These are phyloP conservation scores for Claviceps pazoutovae DNA, from an alignment of 2,329 filamentous ascomycete genomes.

Conservation along the genomic window DNA sequence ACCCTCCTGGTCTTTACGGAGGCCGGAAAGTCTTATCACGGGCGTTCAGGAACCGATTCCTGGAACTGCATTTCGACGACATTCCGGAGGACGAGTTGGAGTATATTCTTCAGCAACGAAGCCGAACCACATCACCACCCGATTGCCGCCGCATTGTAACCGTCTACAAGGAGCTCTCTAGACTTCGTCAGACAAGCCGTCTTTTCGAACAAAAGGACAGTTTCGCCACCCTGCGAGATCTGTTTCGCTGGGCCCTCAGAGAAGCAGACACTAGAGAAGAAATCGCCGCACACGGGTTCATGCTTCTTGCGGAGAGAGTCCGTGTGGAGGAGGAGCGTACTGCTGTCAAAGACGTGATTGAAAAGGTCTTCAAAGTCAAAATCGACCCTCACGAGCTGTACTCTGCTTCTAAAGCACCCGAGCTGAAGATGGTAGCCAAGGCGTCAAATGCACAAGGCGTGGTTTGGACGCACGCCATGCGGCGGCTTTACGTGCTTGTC, in stretches of 20 bases:
- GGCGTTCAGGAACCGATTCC: constrained; percentile 90
- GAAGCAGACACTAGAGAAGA: constrained; percentile 76
- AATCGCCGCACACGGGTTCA: constrained; percentile 83
- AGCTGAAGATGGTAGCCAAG: constrained; percentile 34
- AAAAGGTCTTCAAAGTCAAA: constrained; percentile 75
- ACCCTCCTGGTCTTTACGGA: constrained; percentile 88
- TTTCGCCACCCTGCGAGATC: constrained; percentile 87
- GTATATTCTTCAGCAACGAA: constrained; percentile 77
- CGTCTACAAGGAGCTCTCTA: constrained; percentile 85
- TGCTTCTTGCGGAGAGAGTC: constrained; percentile 89
- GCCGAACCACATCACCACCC: constrained; percentile 73
- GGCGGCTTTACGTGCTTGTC: constrained; percentile 80
- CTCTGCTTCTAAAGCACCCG: constrained; percentile 40
- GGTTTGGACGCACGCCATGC: constrained; percentile 94
- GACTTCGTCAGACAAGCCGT: constrained; percentile 75
- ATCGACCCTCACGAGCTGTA: constrained; percentile 68
- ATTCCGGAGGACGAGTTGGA: constrained; percentile 92
- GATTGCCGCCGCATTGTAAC: constrained; percentile 84
- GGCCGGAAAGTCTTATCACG: constrained; percentile 86
- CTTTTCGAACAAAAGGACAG: constrained; percentile 95
- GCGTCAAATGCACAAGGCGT: constrained; percentile 47
- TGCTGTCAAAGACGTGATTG: constrained; percentile 77
- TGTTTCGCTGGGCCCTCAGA: constrained; percentile 89
- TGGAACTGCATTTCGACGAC: constrained; percentile 95
- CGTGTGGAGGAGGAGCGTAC: constrained; percentile 76